Percentiles rank a stretch among this genome's conserved stretches.
Evolutionary conservation across 306 rosid species (phyloP).

Genomic region (Macrotyloma uniflorum): DNA sequence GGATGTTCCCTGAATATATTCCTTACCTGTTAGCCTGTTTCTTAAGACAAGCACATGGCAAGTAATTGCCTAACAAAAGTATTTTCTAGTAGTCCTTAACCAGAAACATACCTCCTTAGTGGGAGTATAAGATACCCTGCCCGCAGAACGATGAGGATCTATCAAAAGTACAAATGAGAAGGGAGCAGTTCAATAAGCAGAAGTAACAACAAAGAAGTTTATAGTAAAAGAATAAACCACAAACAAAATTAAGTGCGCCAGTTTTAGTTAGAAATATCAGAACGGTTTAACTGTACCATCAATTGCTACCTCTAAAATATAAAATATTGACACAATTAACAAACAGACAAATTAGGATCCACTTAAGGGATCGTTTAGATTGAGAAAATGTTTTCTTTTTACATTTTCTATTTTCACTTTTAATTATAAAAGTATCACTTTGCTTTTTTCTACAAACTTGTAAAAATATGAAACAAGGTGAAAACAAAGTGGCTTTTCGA

Average conservation of each 20-base stretch:
- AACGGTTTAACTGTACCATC: background rate
- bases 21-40: conserved; percentile 10
- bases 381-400: background rate
- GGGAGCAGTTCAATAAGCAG: conserved; percentile 31
- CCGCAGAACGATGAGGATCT: conserved; percentile 65
- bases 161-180: conserved; percentile 40
- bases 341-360: conserved; percentile 4
- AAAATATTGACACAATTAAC: background rate
- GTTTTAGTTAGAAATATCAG: conserved; percentile 3
- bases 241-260: background rate
- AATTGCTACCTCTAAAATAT: background rate
- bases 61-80: background rate
- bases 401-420: background rate
- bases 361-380: conserved; percentile 8
- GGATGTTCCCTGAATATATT: conserved; percentile 72
- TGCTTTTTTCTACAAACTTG: background rate
- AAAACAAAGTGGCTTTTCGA: background rate
- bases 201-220: conserved; percentile 22
- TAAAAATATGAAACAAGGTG: background rate
- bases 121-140: conserved; percentile 54
- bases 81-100: background rate
- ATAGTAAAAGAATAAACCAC: conserved; percentile 10
- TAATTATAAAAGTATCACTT: background rate
- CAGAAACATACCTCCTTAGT: conserved; percentile 67
- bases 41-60: conserved; percentile 17